phyloP scores from a whole-genome alignment of 2,329 filamentous ascomycete genomes.

The Pyrenochaeta sp. region DNA sequence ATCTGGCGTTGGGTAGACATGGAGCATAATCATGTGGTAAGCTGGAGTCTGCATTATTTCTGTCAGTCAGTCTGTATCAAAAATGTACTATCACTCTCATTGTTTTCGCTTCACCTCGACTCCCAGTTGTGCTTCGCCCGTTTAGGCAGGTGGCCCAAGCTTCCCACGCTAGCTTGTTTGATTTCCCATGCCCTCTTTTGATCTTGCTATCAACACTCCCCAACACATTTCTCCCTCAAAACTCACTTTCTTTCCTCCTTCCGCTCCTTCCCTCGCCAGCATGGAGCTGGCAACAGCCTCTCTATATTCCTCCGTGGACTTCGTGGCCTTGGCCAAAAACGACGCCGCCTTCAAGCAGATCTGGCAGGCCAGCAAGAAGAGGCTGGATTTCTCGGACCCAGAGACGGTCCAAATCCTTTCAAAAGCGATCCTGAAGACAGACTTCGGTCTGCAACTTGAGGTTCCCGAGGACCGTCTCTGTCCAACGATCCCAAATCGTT shows the following conservation, averaged over 20 bases:
- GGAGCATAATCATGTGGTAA: slow-evolving; percentile 9
- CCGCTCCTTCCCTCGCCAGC: not conserved
- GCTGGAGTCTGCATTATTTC: slow-evolving; percentile 15
- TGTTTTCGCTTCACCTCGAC: no score
- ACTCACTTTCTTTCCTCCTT: no score
- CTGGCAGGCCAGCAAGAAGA: slow-evolving; percentile 54
- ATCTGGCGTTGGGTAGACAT: slow-evolving; percentile 19
- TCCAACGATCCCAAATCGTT: slow-evolving; percentile 76
- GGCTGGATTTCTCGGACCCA: slow-evolving; percentile 83
- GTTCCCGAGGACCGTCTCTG: slow-evolving; percentile 83
- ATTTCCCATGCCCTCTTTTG: no score
- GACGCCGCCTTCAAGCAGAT: slow-evolving; percentile 67
- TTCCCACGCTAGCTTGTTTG: not conserved
- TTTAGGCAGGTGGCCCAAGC: slow-evolving; percentile 26
- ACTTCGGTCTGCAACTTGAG: slow-evolving; percentile 76
- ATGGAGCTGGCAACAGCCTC: slow-evolving; percentile 38
- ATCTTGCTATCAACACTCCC: no score
- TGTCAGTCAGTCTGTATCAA: slow-evolving; percentile 18
- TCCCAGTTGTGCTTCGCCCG: no score
- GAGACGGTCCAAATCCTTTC: slow-evolving; percentile 77
- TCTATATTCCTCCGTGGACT: slow-evolving; percentile 67
- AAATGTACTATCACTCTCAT: slow-evolving; percentile 21
- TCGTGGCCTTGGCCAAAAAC: slow-evolving; percentile 65
- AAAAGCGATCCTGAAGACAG: slow-evolving; percentile 74
- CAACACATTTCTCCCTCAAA: no score